Base-by-base conservation (phyloP, 805 yeast species). In the Saccharomycopsis sp. region DNA sequence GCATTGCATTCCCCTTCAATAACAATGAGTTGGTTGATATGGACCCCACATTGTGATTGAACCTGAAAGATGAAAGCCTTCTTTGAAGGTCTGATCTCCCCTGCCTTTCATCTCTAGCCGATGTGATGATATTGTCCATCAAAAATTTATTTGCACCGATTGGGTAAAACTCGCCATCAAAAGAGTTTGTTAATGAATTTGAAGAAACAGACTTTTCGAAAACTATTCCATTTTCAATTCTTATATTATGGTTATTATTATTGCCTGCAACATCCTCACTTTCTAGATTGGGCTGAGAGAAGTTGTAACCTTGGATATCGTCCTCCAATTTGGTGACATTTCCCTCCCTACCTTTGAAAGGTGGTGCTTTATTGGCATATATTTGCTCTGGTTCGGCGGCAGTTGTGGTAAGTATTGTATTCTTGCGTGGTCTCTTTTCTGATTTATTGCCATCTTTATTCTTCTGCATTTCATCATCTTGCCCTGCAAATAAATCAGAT, bases 321-420 rank as follows among this genome's bases (percentile, higher is more conserved):
- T 30, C 15, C 8, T 9, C 15, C 9, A 10, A 10, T 30, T 10
- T 10, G 15, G 8, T 17, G 9, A n/a, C 34, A 10, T 30, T 13
- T 13, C 15, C 15, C n/a, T n/a, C n/a, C n/a, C n/a, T n/a, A n/a
- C n/a, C n/a, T n/a, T n/a, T n/a, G n/a, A n/a, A n/a, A n/a, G n/a
- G n/a, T n/a, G n/a, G n/a, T n/a, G n/a, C n/a, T n/a, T n/a, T n/a
- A n/a, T n/a, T n/a, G n/a, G n/a, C n/a, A n/a, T n/a, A n/a, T n/a
- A n/a, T n/a, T n/a, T n/a, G n/a, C n/a, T n/a, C 16, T 30, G 8
- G 16, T 30, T 10, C 34, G 8, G 19, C n/a, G 12, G n/a, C 21
- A n/a, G 17, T 41, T 9, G 45, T 42, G 10, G 46, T 42, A 6
- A 42, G 32, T 33, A 42, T 25, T 8, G 46, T 42, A 23, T 42